Evolutionary conservation across 2,329 filamentous ascomycete species (phyloP), one percentile per base, ranked within the genome.

Genomic region (Trichoderma cornu-damae): DNA sequence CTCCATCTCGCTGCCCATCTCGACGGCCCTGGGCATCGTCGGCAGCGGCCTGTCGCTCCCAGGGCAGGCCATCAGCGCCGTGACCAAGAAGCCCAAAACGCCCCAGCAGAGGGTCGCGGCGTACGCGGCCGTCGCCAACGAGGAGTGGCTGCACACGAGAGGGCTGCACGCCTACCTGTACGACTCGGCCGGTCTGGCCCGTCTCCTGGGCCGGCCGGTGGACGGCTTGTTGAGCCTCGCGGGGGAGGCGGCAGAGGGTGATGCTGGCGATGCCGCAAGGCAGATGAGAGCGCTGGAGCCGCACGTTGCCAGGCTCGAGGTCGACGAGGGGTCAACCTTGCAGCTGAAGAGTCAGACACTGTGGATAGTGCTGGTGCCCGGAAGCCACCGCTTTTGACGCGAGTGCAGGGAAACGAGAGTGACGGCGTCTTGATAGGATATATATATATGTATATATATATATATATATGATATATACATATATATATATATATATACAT

Each of bases 171-270:
- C 73, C 0, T 63, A 61, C 6, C 32, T 78, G 20, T 48, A 76
- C 3, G 71, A 73, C n/a, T 66, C 69, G 1, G 59, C 61, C 0
- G 66, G 70, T 9, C 56, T 73, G 1, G 69, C 68, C 0, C 60
- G 67, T 3, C 59, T 67, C 5, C 48, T 73, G 0, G 64, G 63
- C 0, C 47, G 67, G 6, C 61, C 69, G 2, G 70, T 74, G 3
- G 71, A 71, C 11, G 70, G 69, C 3, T 65, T 81, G 59, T 58
- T 80, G 3, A 73, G 75, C 28, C 67, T 72, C 40, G 73, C 74
- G 0, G 32, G 51, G 3, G 47, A 58, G 2, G 62, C 59, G 2
- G 62, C 59, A 1, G 65, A 66, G 16, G 59, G 44, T n/a, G n/a
- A n/a, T n/a, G 7, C 61, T 55, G n/a, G n/a, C 6, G 62, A 57